phyloP scores from a whole-genome alignment of 495 filamentous ascomycete genomes.

The Penicillium desertorum region DNA sequence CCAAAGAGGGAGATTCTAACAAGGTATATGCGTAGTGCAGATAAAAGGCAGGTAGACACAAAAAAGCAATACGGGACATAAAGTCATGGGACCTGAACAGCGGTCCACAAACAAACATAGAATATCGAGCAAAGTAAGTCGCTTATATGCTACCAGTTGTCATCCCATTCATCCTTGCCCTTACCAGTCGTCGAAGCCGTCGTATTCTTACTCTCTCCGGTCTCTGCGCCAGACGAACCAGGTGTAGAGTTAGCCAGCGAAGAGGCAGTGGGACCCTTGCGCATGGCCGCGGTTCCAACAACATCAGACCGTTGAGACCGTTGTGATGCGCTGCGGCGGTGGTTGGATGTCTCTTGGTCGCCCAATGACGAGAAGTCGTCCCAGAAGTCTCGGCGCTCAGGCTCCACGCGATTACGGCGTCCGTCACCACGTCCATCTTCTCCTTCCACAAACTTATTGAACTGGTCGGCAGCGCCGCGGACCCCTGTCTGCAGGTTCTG shows the following conservation, averaged over 20 bases:
- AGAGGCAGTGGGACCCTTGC: constrained; percentile 51
- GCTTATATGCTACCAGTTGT: constrained; percentile 55
- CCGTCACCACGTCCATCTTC: constrained; percentile 36
- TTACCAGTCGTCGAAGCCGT: constrained; percentile 33
- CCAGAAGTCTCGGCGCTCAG: constrained; percentile 86
- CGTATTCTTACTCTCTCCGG: constrained; percentile 38
- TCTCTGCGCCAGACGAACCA: constrained; percentile 39
- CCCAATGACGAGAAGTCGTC: constrained; percentile 69
- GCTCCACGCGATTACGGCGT: constrained; percentile 42
- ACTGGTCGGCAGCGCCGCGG: constrained; percentile 68
- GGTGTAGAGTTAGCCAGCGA: constrained; percentile 24
- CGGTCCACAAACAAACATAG: constrained; percentile 7
- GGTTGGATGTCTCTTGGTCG: constrained; percentile 45
- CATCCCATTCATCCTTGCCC: constrained; percentile 63
- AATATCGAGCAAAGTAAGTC: constrained; percentile 9
- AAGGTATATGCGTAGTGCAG: constrained; percentile 19
- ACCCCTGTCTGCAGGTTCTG: constrained; percentile 64
- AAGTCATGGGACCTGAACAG: constrained; percentile 13
- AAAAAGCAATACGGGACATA: constrained; percentile 10
- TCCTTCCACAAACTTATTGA: constrained; percentile 81
- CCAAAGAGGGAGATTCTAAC: constrained; percentile 7
- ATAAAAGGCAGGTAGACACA: constrained; percentile 6
- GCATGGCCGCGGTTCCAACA: constrained; percentile 75
- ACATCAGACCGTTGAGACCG: constrained; percentile 36
- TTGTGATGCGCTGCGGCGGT: constrained; percentile 31